Conservation (phyloP, 805 yeast genomes). For the Saccharomyces jurei region DNA sequence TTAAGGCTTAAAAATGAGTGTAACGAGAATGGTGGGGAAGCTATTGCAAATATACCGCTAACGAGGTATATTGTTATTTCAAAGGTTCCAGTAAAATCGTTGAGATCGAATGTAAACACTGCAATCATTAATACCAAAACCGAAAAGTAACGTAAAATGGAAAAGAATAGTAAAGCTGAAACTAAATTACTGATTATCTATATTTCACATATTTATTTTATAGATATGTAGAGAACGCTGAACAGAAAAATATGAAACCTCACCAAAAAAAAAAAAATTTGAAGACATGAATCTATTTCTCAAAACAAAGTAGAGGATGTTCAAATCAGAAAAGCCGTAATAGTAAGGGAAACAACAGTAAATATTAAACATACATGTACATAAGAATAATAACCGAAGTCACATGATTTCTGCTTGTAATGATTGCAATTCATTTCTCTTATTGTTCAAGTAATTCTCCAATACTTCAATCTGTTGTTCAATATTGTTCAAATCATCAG, state of each 20-base stretch:
- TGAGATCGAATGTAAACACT: not conserved
- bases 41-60: not conserved
- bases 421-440: conserved; percentile 50
- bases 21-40: not conserved
- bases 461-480: conserved; percentile 69
- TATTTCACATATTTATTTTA: not conserved
- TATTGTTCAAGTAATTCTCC: conserved; percentile 56
- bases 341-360: not conserved
- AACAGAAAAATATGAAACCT: not conserved
- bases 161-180: not conserved
- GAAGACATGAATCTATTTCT: not conserved
- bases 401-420: conserved; percentile 38
- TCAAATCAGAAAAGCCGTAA: not conserved
- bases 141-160: not conserved
- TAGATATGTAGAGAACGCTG: not conserved
- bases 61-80: not conserved
- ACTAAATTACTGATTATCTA: not conserved
- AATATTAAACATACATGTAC: not conserved
- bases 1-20: not conserved
- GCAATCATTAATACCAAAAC: not conserved
- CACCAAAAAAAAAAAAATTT: conserved; percentile 1
- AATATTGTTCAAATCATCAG: conserved; percentile 57
- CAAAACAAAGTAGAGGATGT: not conserved
- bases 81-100: not conserved
- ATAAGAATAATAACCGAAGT: not conserved